Conservation (phyloP, 495 filamentous ascomycete species). For the Trypethelium eluteriae region DNA sequence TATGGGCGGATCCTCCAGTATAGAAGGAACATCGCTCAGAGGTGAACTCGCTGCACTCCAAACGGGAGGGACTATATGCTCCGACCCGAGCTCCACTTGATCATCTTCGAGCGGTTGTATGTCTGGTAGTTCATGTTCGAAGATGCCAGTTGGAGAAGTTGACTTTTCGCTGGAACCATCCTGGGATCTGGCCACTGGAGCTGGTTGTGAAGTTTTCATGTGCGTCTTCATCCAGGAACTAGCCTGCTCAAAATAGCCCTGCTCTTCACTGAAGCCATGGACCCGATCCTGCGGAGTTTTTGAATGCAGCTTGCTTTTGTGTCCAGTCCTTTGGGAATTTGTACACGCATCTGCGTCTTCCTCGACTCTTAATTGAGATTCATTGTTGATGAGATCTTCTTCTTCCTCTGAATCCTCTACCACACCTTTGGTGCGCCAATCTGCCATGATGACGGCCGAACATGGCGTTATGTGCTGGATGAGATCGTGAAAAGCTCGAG, state of each 20-base stretch:
- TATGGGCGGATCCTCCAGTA: background rate
- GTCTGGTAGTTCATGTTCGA: background rate
- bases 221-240: too few species aligned
- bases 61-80: background rate
- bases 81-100: background rate
- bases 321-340: background rate
- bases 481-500: background rate
- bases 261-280: too few species aligned
- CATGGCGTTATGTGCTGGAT: slow-evolving; percentile 1
- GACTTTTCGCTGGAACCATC: background rate
- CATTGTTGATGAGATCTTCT: slow-evolving; percentile 14
- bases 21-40: slow-evolving; percentile 2
- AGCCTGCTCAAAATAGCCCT: too few species aligned
- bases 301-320: too few species aligned
- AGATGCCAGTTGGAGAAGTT: too few species aligned
- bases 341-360: slow-evolving; percentile 6
- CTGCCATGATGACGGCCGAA: background rate
- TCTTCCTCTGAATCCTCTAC: slow-evolving; percentile 30
- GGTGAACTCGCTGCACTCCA: background rate
- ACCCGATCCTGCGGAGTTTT: too few species aligned
- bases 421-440: slow-evolving; percentile 19
- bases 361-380: slow-evolving; percentile 12
- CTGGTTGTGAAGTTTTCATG: too few species aligned
- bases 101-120: background rate
- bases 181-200: background rate